Evolutionary conservation across 1,284 basidiomycete genomes (phyloP).

Genomic region (Irpex rosettiformis): DNA sequence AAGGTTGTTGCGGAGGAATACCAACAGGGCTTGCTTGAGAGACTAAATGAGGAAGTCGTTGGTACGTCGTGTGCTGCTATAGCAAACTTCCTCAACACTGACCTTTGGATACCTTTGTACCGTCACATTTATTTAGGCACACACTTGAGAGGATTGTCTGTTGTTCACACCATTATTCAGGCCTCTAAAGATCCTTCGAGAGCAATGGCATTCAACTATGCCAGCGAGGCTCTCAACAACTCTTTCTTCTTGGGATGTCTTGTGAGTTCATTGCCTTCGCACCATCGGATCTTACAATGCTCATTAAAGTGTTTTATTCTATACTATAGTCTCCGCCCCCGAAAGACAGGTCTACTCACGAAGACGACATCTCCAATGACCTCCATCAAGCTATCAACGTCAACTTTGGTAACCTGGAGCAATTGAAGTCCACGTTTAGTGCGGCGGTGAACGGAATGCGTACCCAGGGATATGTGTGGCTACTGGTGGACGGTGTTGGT

Average conservation of each 20-base stretch:
- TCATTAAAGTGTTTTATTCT: conserved; percentile 5
- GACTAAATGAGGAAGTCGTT: conserved; percentile 70
- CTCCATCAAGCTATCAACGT: conserved; percentile 42
- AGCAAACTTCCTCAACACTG: too few species aligned
- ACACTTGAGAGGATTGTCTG: conserved; percentile 51
- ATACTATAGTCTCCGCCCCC: conserved; percentile 49
- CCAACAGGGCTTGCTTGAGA: conserved; percentile 74
- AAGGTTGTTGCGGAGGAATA: conserved; percentile 74
- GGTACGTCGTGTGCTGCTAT: conserved; percentile 42
- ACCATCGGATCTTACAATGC: background rate
- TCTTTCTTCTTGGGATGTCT: conserved; percentile 89
- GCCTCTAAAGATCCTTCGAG: conserved; percentile 61
- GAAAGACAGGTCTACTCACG: conserved; percentile 33
- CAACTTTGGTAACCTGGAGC: conserved; percentile 62
- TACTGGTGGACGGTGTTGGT: conserved; percentile 68
- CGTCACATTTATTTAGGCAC: too few species aligned
- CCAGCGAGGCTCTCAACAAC: conserved; percentile 92
- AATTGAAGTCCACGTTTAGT: conserved; percentile 76
- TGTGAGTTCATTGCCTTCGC: conserved; percentile 44
- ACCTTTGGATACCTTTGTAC: too few species aligned
- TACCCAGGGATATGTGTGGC: conserved; percentile 87
- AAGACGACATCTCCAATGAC: conserved; percentile 36
- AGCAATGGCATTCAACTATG: conserved; percentile 86
- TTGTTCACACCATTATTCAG: conserved; percentile 76
- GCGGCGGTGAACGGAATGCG: conserved; percentile 77